phyloP scores from a whole-genome alignment of 495 filamentous ascomycete genomes.

The Talaromyces proteolyticus region DNA sequence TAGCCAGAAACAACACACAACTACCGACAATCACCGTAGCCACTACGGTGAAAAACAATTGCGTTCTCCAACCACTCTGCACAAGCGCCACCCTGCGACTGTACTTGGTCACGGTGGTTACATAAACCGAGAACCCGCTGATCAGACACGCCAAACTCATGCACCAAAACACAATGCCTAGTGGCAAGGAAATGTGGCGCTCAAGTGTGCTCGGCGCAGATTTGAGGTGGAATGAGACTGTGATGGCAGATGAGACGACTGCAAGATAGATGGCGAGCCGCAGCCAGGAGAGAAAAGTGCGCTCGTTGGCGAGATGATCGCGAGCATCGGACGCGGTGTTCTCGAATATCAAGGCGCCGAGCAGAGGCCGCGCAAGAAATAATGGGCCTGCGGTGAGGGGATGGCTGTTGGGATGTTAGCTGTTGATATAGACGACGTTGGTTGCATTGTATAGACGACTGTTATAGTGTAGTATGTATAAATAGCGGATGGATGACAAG shows the following conservation, averaged over 20 bases:
- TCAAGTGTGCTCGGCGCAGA: slow-evolving; percentile 63
- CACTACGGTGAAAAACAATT: slow-evolving; percentile 68
- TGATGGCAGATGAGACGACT: slow-evolving; percentile 81
- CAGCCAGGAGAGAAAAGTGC: slow-evolving; percentile 89
- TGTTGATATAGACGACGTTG: too few relatives aligned
- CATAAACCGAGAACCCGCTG: slow-evolving; percentile 79
- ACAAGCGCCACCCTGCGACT: slow-evolving; percentile 73
- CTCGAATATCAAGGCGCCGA: slow-evolving; percentile 81
- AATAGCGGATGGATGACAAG: too few relatives aligned
- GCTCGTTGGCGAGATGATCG: slow-evolving; percentile 52
- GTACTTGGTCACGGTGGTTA: slow-evolving; percentile 82
- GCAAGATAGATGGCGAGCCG: slow-evolving; percentile 87
- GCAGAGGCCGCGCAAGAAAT: slow-evolving; percentile 65
- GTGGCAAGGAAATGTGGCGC: slow-evolving; percentile 68
- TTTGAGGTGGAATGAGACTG: slow-evolving; percentile 89
- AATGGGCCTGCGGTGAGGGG: slow-evolving; percentile 24
- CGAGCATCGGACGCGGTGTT: slow-evolving; percentile 85
- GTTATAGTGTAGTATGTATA: too few relatives aligned
- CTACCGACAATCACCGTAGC: slow-evolving; percentile 75
- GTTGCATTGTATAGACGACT: too few relatives aligned
- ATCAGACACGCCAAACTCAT: slow-evolving; percentile 69
- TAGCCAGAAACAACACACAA: slow-evolving; percentile 63
- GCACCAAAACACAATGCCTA: slow-evolving; percentile 85
- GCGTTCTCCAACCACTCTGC: slow-evolving; percentile 91
- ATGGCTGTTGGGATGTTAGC: too few relatives aligned